These are phyloP conservation scores for Pyricularia sp. DNA, from an alignment of 2,329 filamentous ascomycete genomes.

Conservation along the genomic window DNA sequence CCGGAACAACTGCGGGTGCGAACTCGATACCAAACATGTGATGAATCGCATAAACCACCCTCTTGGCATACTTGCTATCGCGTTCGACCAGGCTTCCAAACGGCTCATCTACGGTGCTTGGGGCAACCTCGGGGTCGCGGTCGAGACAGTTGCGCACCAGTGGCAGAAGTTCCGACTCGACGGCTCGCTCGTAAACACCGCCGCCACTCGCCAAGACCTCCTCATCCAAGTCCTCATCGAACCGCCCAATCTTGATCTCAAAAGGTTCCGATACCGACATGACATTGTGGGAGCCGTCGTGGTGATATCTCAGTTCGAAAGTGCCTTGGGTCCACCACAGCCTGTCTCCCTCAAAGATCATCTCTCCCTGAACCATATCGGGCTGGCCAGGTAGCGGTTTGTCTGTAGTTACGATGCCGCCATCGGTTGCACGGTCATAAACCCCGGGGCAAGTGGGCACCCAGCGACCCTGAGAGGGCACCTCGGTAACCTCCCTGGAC, in stretches of 20 bases:
- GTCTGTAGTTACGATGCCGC: conserved; percentile 66
- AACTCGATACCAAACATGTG: conserved; percentile 98
- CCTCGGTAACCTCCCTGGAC: conserved; percentile 72
- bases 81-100: conserved; percentile 82
- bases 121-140: conserved; percentile 82
- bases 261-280: conserved; percentile 93
- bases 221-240: conserved; percentile 51
- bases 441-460: conserved; percentile 66
- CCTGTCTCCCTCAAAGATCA: conserved; percentile 85
- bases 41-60: conserved; percentile 88
- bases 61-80: conserved; percentile 78
- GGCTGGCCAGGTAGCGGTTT: conserved; percentile 41
- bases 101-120: conserved; percentile 64
- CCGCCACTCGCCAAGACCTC: conserved; percentile 38
- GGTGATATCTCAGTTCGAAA: conserved; percentile 96
- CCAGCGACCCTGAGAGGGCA: conserved; percentile 85
- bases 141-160: conserved; percentile 90
- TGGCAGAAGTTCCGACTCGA: conserved; percentile 71
- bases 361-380: conserved; percentile 66
- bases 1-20: conserved; percentile 81
- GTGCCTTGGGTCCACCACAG: conserved; percentile 95
- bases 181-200: conserved; percentile 50
- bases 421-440: conserved; percentile 69
- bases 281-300: conserved; percentile 83
- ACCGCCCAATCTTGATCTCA: conserved; percentile 74